Evolutionary conservation across 1,284 basidiomycete species (phyloP), one percentile per base, ranked within the genome.

Genomic region (Fomitopsis palustris): DNA sequence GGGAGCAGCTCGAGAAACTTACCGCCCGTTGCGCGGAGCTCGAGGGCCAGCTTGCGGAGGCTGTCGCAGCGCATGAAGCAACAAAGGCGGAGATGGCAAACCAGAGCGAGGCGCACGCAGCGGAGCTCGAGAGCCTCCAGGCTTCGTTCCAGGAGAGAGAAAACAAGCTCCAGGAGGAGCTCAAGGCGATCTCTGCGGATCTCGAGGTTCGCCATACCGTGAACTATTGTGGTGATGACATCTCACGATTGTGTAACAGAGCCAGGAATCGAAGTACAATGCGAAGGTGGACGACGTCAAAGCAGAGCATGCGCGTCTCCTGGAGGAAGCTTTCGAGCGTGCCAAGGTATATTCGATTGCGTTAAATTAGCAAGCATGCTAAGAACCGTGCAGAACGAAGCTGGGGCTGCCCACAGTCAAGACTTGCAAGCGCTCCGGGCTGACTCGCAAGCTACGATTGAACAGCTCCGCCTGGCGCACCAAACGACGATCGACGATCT

Each of bases 391-490:
- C 59, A 92, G 88, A 77, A 77, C 38, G 88, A 91, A 68, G 91
- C 90, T 19, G 81, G 82, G 31, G 78, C 81, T 37, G 72, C 73
- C 10, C 92, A 94, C 65, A 72, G 81, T n/a, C 78, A 83, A 64
- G 92, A 93, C 65, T 77, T 94, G 7, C 84, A 87, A 63, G 71
- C 75, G 10, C 78, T 94, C 55, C 88, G 92, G 54, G 78, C 79
- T 19, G 80, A 83, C 59, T 90, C 88, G 1, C 79, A 85, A 60
- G 74, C 76, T 4, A 83, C 87, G 4, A 85, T 90, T 42, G 83
- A 86, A 58, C 87, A 92, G 69, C 79, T 94, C 47, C 82, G 82
- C 54, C 69, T 74, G 2, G 80, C 82, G 25, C 88, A 92, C 67
- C 78, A 82, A 62, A 74, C 78, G 21, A 79, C 82, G 16, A 66